phyloP scores from a whole-genome alignment of 371 early-diverging fungal genomes.

The Mucor circinelloides region DNA sequence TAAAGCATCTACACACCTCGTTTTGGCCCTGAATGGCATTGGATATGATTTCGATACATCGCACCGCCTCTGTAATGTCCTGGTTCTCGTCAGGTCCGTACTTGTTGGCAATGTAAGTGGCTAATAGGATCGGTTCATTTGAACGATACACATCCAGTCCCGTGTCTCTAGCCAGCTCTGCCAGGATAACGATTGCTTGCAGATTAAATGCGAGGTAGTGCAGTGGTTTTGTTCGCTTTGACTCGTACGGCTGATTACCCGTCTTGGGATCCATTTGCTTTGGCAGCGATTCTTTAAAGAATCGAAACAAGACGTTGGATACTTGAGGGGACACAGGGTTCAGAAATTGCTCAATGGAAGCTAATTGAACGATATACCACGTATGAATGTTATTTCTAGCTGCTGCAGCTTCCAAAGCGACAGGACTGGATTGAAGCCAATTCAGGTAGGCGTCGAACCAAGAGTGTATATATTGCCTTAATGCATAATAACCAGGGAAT shows the following conservation, averaged over 20 bases:
- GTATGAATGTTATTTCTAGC: constrained; percentile 40
- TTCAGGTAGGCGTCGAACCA: constrained; percentile 36
- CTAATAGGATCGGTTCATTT: constrained; percentile 17
- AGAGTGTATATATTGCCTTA: constrained; percentile 7
- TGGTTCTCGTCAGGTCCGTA: constrained; percentile 20
- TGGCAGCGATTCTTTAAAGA: constrained; percentile 20
- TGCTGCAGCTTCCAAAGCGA: constrained; percentile 24
- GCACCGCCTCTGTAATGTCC: constrained; percentile 36
- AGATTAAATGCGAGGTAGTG: constrained; percentile 50
- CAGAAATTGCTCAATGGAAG: constrained; percentile 28
- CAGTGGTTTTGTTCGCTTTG: constrained; percentile 33
- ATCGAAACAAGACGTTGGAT: background rate
- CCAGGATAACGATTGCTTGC: constrained; percentile 35
- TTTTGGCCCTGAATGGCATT: constrained; percentile 11
- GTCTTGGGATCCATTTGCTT: constrained; percentile 31
- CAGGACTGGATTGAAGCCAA: constrained; percentile 35
- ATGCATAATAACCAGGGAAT: constrained; percentile 16
- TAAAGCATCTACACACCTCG: constrained; percentile 17
- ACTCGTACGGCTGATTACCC: constrained; percentile 46
- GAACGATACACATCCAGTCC: constrained; percentile 16
- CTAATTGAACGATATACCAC: constrained; percentile 40
- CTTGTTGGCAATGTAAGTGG: constrained; percentile 20
- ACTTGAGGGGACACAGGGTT: constrained; percentile 14
- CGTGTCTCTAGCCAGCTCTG: constrained; percentile 23
- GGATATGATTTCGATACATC: constrained; percentile 26